Percentiles rank a stretch among this genome's conserved stretches.
Evolutionary conservation across 305 asterid genomes (phyloP).

Genomic region (Fraxinus nigra): DNA sequence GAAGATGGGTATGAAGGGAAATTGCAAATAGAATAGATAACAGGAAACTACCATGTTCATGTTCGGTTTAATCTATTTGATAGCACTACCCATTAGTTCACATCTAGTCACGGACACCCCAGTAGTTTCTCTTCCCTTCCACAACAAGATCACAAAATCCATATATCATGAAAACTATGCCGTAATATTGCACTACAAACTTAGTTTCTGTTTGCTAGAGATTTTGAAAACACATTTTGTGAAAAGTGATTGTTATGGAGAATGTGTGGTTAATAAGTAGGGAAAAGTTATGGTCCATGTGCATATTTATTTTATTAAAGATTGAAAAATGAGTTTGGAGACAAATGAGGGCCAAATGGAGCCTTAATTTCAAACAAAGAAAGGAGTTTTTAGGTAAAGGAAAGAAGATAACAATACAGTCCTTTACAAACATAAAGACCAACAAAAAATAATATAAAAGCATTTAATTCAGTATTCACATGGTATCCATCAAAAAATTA

Average conservation of each 20-base stretch:
- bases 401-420: neutral
- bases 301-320: neutral
- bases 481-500: neutral
- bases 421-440: neutral
- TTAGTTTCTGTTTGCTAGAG: neutral
- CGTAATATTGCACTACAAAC: neutral
- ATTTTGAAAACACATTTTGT: neutral
- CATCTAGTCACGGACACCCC: neutral
- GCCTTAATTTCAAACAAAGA: conserved; percentile 11
- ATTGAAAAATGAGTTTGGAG: neutral
- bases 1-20: neutral
- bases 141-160: neutral
- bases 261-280: neutral
- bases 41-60: neutral
- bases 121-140: conserved; percentile 6
- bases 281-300: neutral
- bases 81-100: conserved; percentile 8
- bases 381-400: neutral
- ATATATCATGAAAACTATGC: neutral
- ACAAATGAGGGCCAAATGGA: neutral
- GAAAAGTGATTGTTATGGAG: neutral
- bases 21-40: neutral
- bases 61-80: neutral
- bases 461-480: conserved; percentile 11
- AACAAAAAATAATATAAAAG: conserved; percentile 1